Base-by-base conservation (phyloP, 345 rosid genomes). In the Bruguiera gymnorhiza region DNA sequence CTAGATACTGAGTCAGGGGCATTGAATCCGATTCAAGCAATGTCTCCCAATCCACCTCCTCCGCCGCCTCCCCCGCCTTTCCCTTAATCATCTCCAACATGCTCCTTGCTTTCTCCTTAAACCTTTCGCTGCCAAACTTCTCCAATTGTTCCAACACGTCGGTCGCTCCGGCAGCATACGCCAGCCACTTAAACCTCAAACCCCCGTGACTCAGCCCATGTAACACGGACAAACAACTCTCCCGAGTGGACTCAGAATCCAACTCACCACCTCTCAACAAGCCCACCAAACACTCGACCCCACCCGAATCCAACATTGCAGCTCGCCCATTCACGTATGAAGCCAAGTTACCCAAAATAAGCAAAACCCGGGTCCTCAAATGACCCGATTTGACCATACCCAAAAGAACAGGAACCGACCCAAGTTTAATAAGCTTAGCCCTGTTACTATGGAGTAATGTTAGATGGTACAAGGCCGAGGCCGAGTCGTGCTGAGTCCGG, bases 401-500 rank as follows among this genome's bases (percentile, higher is more conserved):
- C 50, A 95, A 15, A n/a, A 95, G 72, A 31, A 79, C 72, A 31
- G 76, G 80, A 16, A 89, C 89, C 37, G 90, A 86, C 36, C 97
- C 96, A 37, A 83, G 79, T 29, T 83, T 85, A 23, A 91, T 83
- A 3, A 92, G 66, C 73, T 89, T 95, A 27, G 71, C 74, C 68
- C 90, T 52, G 57, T 95, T 95, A 60, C 88, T 84, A 70, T 79
- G 91, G 19, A 85, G 86, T 6, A 92, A 86, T 20, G 96, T 80
- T 11, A 95, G 83, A 74, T 95, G 96, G 75, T 95, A 95, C 51
- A 95, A 58, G n/a, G 99, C 97, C 36, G 83, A 62, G 6, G 91
- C 89, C 51, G 97, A 86, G 88, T 95, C 97, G 19, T 80, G 77
- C 61, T 87, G 92, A 76, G 92, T 76, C 75, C 86, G 78, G 74